Evolutionary conservation across 2,329 filamentous ascomycete genomes (phyloP).

Genomic region (Cladophialophora psammophila): DNA sequence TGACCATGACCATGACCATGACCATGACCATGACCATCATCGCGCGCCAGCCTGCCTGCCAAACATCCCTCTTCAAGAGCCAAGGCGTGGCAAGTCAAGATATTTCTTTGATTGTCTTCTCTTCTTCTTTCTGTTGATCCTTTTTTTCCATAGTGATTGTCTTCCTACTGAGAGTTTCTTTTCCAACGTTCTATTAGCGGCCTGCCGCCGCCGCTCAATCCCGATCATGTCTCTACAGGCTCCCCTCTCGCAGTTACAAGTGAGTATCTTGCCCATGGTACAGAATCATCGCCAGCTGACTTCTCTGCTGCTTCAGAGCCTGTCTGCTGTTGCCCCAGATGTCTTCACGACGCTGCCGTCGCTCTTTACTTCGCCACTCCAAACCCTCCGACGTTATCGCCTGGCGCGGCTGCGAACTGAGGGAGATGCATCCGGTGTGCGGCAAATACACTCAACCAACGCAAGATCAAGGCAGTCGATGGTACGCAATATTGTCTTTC

Average conservation of each 20-base stretch:
- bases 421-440: constrained; percentile 17
- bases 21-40: constrained; percentile 7
- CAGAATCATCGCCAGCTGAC: constrained; percentile 21
- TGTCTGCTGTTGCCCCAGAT: constrained; percentile 38
- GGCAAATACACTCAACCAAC: constrained; percentile 20
- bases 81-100: constrained; percentile 12
- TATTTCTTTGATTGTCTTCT: constrained; percentile 7
- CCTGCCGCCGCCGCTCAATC: constrained; percentile 22
- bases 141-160: constrained; percentile 5
- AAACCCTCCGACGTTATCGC: constrained; percentile 36
- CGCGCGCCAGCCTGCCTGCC: constrained; percentile 13
- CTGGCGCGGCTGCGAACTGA: constrained; percentile 30
- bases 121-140: neutral
- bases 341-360: constrained; percentile 36
- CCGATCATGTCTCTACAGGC: constrained; percentile 36
- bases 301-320: constrained; percentile 22
- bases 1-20: constrained; percentile 7
- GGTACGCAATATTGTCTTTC: constrained; percentile 6
- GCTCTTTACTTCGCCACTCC: constrained; percentile 34
- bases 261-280: constrained; percentile 19
- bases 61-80: constrained; percentile 4
- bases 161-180: constrained; percentile 3
- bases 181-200: constrained; percentile 2
- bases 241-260: constrained; percentile 33
- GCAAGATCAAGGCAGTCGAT: neutral